Conservation (phyloP, 1,284 basidiomycete species). For the Trichosporon sp. region DNA sequence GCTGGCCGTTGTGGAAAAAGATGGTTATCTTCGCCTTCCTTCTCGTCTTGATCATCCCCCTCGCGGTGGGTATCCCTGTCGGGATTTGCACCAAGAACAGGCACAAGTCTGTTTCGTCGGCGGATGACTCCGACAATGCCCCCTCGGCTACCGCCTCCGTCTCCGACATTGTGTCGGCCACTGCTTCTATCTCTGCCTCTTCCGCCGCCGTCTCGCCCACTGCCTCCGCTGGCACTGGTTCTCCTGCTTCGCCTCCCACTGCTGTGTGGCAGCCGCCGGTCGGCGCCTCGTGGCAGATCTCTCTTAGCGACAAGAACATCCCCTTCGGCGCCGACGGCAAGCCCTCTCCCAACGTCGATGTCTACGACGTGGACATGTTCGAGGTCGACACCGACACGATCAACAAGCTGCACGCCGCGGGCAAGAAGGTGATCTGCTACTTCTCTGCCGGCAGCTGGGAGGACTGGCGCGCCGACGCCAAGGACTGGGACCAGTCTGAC, state of each 20-base stretch:
- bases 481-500: not conserved
- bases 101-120: not conserved
- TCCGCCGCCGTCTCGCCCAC: not conserved
- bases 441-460: slow-evolving; percentile 42
- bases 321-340: not conserved
- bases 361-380: slow-evolving; percentile 13
- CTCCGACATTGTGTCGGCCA: not conserved
- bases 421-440: slow-evolving; percentile 45
- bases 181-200: not conserved
- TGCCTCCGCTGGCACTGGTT: not conserved
- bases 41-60: slow-evolving; percentile 5
- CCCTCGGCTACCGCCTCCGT: not conserved
- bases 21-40: slow-evolving; percentile 3
- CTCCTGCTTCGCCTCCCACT: not conserved
- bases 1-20: slow-evolving; percentile 6
- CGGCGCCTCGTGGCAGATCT: slow-evolving; percentile 9
- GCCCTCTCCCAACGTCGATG: slow-evolving; percentile 1
- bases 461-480: slow-evolving; percentile 10
- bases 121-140: not conserved
- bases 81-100: not conserved
- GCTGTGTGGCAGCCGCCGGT: not conserved
- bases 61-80: slow-evolving; percentile 1
- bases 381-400: slow-evolving; percentile 6
- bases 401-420: slow-evolving; percentile 15
- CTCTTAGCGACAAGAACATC: not conserved